phyloP scores from a whole-genome alignment of 1,139 yeast species.

The Geotrichum citri-aurantii region DNA sequence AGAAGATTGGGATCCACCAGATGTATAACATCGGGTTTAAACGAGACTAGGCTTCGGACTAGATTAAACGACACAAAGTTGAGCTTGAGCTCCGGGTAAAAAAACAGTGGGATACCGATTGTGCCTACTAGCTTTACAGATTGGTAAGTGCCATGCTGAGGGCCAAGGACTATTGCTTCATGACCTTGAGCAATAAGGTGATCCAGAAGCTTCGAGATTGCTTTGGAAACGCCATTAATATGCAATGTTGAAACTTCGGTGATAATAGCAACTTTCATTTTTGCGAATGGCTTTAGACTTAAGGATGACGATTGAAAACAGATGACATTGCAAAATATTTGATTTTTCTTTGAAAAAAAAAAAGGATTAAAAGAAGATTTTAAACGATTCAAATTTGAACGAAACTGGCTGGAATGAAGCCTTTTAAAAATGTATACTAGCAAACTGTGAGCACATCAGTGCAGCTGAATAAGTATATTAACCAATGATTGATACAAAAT shows the following conservation, averaged over 20 bases:
- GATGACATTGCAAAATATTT: background rate
- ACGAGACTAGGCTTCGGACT: conserved; percentile 15
- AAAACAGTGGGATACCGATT: conserved; percentile 21
- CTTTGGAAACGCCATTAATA: conserved; percentile 23
- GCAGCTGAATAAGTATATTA: background rate
- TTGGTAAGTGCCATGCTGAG: conserved; percentile 20
- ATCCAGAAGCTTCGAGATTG: conserved; percentile 21
- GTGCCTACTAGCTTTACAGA: conserved; percentile 20
- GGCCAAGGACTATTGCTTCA: conserved; percentile 21
- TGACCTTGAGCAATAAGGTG: conserved; percentile 20
- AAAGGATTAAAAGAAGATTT: background rate
- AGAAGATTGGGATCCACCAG: conserved; percentile 23
- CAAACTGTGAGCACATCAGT: background rate
- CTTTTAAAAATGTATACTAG: background rate
- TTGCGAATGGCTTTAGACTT: background rate
- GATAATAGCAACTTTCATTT: background rate
- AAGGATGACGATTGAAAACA: background rate
- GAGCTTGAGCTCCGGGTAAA: conserved; percentile 24
- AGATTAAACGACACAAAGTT: conserved; percentile 19
- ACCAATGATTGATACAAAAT: background rate
- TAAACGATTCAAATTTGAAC: background rate
- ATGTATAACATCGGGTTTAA: conserved; percentile 23
- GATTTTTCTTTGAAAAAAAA: too few relatives aligned
- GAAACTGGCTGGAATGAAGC: background rate
- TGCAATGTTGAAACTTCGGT: conserved; percentile 23